phyloP scores from a whole-genome alignment of 192 early-diverging fungal species.

The Rhizoclosmatium globosum region DNA sequence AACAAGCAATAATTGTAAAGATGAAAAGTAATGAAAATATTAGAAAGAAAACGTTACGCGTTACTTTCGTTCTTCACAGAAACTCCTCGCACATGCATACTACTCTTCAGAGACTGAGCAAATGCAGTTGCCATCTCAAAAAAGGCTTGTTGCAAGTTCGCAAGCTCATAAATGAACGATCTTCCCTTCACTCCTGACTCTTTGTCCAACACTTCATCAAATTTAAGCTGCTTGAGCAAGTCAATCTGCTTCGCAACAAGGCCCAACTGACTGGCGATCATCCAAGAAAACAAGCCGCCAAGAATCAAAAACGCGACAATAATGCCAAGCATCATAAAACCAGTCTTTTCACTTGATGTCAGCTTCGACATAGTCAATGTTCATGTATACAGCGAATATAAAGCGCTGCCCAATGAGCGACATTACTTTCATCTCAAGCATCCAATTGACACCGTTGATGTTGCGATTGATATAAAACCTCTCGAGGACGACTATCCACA shows the following conservation, averaged over 20 bases:
- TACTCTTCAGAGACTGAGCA: neutral
- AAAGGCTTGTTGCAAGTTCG: slow-evolving; percentile 22
- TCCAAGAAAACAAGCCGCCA: slow-evolving; percentile 5
- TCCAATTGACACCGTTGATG: neutral
- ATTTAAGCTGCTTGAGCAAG: slow-evolving; percentile 31
- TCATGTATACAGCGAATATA: slow-evolving; percentile 14
- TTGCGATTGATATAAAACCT: neutral
- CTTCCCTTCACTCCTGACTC: slow-evolving; percentile 16
- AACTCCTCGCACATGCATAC: neutral
- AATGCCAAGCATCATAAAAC: slow-evolving; percentile 30
- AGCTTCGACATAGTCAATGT: neutral
- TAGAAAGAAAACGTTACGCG: no score
- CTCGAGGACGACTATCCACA: neutral
- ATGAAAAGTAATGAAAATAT: no score
- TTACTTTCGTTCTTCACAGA: no score
- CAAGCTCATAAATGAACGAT: slow-evolving; percentile 30
- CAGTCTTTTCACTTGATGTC: slow-evolving; percentile 20
- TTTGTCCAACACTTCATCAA: slow-evolving; percentile 20
- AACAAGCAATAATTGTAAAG: no score
- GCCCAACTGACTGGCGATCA: slow-evolving; percentile 12
- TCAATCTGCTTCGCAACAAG: slow-evolving; percentile 19
- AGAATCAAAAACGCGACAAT: slow-evolving; percentile 18
- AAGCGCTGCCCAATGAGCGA: neutral
- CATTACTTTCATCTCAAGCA: neutral
- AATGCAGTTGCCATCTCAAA: slow-evolving; percentile 23